Evolutionary conservation across 2,329 filamentous ascomycete species (phyloP).

Genomic region (Pestalotiopsis sp.): DNA sequence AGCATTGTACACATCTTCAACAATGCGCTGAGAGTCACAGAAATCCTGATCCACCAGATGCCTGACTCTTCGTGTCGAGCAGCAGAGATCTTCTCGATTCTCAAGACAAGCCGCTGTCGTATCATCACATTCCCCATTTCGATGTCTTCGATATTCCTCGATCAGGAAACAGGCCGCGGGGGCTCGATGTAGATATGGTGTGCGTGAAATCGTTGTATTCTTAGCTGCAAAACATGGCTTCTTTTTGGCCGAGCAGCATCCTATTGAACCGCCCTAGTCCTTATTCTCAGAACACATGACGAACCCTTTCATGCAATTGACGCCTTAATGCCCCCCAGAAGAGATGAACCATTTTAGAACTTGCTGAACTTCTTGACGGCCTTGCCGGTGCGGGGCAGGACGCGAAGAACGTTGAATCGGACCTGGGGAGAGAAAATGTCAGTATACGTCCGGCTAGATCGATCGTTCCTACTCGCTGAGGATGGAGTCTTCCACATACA

Average conservation of each 20-base stretch:
- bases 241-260: constrained; percentile 35
- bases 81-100: neutral
- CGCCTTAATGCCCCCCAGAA: constrained; percentile 56
- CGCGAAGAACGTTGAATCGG: constrained; percentile 99
- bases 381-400: constrained; percentile 97
- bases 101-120: neutral
- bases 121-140: neutral
- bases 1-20: no score
- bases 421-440: constrained; percentile 57
- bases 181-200: constrained; percentile 3
- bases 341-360: constrained; percentile 73
- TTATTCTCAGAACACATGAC: constrained; percentile 39
- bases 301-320: constrained; percentile 49
- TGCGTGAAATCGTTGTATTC: constrained; percentile 31
- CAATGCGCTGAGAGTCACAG: neutral
- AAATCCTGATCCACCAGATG: neutral
- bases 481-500: constrained; percentile 51
- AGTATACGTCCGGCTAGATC: neutral
- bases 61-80: neutral
- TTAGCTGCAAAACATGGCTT: constrained; percentile 34
- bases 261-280: constrained; percentile 37
- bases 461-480: neutral
- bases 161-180: neutral
- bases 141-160: neutral
- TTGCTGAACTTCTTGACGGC: constrained; percentile 97